Base-by-base conservation (phyloP, 1,139 yeast species). In the Suhomyces taliae region DNA sequence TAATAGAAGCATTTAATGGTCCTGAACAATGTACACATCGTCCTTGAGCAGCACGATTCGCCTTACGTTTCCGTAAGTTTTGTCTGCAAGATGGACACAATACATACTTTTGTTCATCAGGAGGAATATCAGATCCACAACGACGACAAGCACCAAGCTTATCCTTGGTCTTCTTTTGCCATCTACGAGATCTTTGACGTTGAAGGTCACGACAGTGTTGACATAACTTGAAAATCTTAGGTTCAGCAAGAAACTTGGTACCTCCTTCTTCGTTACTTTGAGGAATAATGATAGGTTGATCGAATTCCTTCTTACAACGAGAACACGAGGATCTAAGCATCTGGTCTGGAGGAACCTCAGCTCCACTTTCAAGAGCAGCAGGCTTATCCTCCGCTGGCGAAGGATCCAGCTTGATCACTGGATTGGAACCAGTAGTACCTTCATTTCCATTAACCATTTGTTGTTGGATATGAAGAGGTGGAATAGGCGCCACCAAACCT, bases 11-110 rank as follows among this genome's bases (percentile, higher is more conserved):
- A 49, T 80, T 82, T 41, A 82, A 70, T 3, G 85, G 83, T 1
- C 87, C 87, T 2, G 83, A 72, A 54, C 89, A 83, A 58, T 83
- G 88, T 8, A 83, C 85, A 65, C 89, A 83, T 55, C 76, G 76
- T 0, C 89, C 88, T 54, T 76, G 78, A 10, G 82, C 81, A 7
- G 82, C 85, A 36, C 89, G 66, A 50, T 71, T 74, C 0, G 82
- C 81, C 56, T 83, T 83, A 43, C 83, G 66, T 6, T 76, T 69
- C 48, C 87, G 69, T 38, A 83, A 66, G 43, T 76, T 75, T 55
- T 70, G 74, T 35, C 89, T 69, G 57, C 89, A 83, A 34, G 69
- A 70, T 2, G 83, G 81, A 65, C 89, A 83, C 45, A 83, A 65
- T 0, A 82, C 87, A 61, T 66, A 83, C 47, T 72, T 70, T 43